A percentile compares a stretch with the other conserved stretches of the same genome.
These are phyloP conservation scores for Coemansia sp. DNA, from an alignment of 192 early-diverging fungal genomes.

Conservation along the genomic window DNA sequence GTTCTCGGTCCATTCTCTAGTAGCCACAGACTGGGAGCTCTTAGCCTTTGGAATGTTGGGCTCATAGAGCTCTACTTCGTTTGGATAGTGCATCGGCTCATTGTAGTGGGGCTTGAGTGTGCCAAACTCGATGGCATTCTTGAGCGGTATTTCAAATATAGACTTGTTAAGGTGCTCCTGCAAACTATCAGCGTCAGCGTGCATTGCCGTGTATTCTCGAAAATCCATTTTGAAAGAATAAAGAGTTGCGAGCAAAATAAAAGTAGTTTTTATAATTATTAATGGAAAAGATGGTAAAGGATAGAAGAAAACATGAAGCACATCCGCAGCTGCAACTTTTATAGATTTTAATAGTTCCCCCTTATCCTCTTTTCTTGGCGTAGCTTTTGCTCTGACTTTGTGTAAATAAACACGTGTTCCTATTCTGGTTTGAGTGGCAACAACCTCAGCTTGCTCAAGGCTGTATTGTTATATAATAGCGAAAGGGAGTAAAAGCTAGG, in stretches of 20 bases:
- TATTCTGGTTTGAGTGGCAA: too few relatives aligned
- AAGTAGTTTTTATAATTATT: neutral
- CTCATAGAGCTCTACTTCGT: conserved; percentile 50
- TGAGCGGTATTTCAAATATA: conserved; percentile 18
- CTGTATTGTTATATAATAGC: too few relatives aligned
- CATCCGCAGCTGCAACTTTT: neutral
- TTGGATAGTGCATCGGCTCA: conserved; percentile 43
- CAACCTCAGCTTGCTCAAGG: too few relatives aligned
- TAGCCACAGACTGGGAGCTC: neutral
- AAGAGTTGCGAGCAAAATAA: neutral
- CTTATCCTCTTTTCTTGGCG: neutral
- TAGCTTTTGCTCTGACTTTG: too few relatives aligned
- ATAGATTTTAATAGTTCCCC: neutral
- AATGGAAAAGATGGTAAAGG: neutral
- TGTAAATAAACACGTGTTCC: too few relatives aligned
- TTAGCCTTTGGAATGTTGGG: conserved; percentile 6
- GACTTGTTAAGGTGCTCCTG: conserved; percentile 3
- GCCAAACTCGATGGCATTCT: conserved; percentile 32
- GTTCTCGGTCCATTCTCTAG: neutral
- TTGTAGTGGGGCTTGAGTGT: conserved; percentile 33
- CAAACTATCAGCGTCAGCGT: neutral
- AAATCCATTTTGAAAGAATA: neutral
- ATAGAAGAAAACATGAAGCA: neutral
- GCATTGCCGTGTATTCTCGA: neutral
- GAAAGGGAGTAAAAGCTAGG: neutral